Percentiles rank a stretch among this genome's conserved stretches.
These are phyloP conservation scores for Chrysanthemum makinoi DNA, from an alignment of 129 eudicot genomes.

Conservation along the genomic window DNA sequence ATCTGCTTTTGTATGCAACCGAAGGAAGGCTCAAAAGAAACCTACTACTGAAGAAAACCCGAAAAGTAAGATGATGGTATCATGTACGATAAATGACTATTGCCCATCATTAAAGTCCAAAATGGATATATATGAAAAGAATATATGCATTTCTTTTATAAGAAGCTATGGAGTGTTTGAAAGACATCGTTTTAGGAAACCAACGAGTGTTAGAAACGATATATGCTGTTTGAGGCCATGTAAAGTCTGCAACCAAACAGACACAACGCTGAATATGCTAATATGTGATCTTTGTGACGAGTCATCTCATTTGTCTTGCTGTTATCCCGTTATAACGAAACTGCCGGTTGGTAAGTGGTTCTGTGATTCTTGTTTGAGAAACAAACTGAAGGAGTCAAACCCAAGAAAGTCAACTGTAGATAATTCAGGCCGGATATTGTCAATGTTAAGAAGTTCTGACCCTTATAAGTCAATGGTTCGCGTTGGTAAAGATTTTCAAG, in stretches of 20 bases:
- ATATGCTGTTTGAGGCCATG: constrained; percentile 47
- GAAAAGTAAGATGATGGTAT: not conserved
- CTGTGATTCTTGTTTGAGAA: constrained; percentile 57
- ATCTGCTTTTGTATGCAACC: not conserved
- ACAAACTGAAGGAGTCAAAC: not conserved
- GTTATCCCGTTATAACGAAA: constrained; percentile 40
- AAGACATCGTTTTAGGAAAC: constrained; percentile 27
- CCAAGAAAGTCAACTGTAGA: not conserved
- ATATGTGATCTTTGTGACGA: constrained; percentile 79
- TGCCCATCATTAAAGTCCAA: not conserved
- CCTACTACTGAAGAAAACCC: not conserved
- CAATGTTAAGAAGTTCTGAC: not conserved
- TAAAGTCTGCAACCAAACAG: constrained; percentile 45
- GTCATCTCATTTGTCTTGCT: constrained; percentile 70
- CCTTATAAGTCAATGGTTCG: not conserved
- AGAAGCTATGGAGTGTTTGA: constrained; percentile 47
- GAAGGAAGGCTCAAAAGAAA: not conserved
- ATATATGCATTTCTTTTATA: constrained; percentile 39
- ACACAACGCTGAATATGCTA: constrained; percentile 50
- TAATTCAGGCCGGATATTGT: not conserved
- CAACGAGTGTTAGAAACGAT: constrained; percentile 5
- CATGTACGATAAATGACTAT: not conserved
- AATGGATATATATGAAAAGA: not conserved
- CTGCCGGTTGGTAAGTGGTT: constrained; percentile 64
- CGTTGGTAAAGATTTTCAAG: not conserved